Evolutionary conservation across 2,329 filamentous ascomycete species (phyloP).

Genomic region (Albophoma yamanashiensis): DNA sequence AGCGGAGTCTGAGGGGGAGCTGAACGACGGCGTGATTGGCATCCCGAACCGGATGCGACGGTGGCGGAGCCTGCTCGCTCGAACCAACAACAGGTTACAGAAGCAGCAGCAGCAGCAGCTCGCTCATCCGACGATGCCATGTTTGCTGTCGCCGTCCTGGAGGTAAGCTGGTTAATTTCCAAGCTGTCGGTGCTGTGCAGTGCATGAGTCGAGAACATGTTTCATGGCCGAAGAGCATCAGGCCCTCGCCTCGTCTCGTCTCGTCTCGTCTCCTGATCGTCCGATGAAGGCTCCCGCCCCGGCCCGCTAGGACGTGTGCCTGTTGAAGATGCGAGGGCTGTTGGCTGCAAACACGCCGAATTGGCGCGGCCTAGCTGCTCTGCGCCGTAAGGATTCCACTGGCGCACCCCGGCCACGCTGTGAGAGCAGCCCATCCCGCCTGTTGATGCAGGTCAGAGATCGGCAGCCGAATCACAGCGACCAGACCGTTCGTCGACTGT

Average conservation of each 20-base stretch:
- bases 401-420: neutral
- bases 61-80: slow-evolving; percentile 5
- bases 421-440: neutral
- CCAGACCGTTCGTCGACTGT: neutral
- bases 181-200: neutral
- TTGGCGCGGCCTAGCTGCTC: neutral
- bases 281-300: neutral
- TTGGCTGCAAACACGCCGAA: neutral
- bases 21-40: slow-evolving; percentile 4
- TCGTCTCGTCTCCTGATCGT: neutral
- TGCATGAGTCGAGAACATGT: neutral
- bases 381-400: neutral
- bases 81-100: slow-evolving; percentile 2
- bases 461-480: slow-evolving; percentile 9
- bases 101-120: no score
- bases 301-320: no score
- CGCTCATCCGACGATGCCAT: neutral
- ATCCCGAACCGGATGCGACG: slow-evolving; percentile 8
- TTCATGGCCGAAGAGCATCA: neutral
- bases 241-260: neutral
- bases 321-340: neutral
- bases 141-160: neutral
- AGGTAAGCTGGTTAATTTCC: neutral
- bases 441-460: slow-evolving; percentile 10
- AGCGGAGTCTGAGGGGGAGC: slow-evolving; percentile 1